Percentiles rank a stretch among this genome's conserved stretches.
Conservation (phyloP, 129 eudicot genomes). For the Saposhnikovia divaricata region DNA sequence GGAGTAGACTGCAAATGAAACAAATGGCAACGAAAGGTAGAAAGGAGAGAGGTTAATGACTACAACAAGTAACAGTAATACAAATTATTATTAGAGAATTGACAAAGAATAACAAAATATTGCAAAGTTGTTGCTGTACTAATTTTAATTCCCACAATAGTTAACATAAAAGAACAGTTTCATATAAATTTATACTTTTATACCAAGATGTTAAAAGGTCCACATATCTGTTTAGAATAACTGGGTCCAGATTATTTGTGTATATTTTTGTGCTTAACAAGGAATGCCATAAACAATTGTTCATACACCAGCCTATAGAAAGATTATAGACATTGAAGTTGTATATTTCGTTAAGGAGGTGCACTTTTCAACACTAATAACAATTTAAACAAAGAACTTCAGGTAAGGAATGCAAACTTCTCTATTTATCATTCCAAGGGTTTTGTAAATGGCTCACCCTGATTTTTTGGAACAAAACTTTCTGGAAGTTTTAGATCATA, state of each 20-base stretch:
- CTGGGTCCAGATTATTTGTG: not conserved
- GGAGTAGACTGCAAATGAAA: not conserved
- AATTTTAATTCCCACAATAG: not conserved
- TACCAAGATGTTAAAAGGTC: not conserved
- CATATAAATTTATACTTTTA: not conserved
- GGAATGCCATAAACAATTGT: not conserved
- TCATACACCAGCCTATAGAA: not conserved
- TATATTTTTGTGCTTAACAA: not conserved
- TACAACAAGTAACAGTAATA: not conserved
- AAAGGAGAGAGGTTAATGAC: not conserved
- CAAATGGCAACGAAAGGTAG: not conserved
- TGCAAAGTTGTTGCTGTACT: not conserved
- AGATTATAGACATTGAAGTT: not conserved
- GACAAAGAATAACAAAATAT: not conserved
- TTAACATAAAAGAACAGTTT: not conserved
- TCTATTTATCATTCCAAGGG: not conserved
- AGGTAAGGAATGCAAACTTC: not conserved
- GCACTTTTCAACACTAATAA: not conserved
- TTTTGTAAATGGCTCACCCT: slow-evolving; percentile 36
- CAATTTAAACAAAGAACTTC: not conserved
- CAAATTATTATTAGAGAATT: not conserved
- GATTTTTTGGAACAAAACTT: slow-evolving; percentile 57
- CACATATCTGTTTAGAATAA: not conserved
- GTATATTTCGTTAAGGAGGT: not conserved
- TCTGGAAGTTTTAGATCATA: slow-evolving; percentile 89